A percentile compares a stretch with the other conserved stretches of the same genome.
These are phyloP conservation scores for Solanum virginianum DNA, from an alignment of 257 asterid species.

Conservation along the genomic window DNA sequence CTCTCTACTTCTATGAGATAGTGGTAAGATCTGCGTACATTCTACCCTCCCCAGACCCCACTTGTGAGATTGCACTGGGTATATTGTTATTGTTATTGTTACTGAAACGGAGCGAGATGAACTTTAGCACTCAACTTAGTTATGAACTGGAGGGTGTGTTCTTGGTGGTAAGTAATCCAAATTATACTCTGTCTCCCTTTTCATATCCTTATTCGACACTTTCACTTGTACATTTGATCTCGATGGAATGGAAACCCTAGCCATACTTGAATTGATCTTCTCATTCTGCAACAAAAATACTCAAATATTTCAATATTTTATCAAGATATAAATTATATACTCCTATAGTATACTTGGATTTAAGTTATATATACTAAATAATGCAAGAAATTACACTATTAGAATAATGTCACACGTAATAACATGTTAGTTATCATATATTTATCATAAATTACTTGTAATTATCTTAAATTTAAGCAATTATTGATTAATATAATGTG, in stretches of 20 bases:
- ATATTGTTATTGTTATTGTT: too few relatives aligned
- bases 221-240: background rate
- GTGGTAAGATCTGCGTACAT: too few relatives aligned
- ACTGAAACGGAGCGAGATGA: background rate
- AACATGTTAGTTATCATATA: background rate
- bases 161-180: slow-evolving; percentile 65
- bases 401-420: background rate
- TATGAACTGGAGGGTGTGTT: slow-evolving; percentile 36
- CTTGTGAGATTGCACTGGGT: too few relatives aligned
- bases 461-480: background rate
- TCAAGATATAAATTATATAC: background rate
- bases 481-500: background rate
- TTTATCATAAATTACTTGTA: background rate
- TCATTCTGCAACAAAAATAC: slow-evolving; percentile 8
- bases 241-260: slow-evolving; percentile 24
- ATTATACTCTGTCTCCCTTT: slow-evolving; percentile 37
- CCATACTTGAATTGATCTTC: slow-evolving; percentile 5
- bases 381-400: background rate
- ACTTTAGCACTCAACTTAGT: background rate
- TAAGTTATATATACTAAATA: background rate
- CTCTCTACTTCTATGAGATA: too few relatives aligned
- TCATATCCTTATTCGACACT: background rate
- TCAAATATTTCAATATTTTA: background rate
- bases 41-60: too few relatives aligned
- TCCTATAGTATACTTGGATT: background rate